Percentiles rank a stretch among this genome's conserved stretches.
phyloP scores from a whole-genome alignment of 148 eudicot genomes.

The Chenopodium album region DNA sequence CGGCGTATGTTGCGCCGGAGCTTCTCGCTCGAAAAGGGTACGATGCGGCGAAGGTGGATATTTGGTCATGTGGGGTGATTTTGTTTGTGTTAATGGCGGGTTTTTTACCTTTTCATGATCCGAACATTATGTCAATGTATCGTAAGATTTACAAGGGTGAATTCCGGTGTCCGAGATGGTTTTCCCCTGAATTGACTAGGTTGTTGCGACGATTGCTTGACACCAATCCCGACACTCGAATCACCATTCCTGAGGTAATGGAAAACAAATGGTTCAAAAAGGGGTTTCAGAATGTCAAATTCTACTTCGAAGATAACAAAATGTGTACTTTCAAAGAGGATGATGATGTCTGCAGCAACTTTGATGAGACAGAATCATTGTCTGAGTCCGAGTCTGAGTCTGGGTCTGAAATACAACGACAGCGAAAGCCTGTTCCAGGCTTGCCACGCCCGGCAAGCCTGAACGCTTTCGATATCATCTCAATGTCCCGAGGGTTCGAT shows the following conservation, averaged over 20 bases:
- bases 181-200: slow-evolving; percentile 48
- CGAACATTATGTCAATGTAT: slow-evolving; percentile 54
- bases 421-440: slow-evolving; percentile 28
- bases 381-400: slow-evolving; percentile 63
- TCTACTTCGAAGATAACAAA: slow-evolving; percentile 71
- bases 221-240: slow-evolving; percentile 50
- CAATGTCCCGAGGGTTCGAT: slow-evolving; percentile 68
- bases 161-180: slow-evolving; percentile 58
- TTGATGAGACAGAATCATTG: slow-evolving; percentile 30
- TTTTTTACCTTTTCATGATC: slow-evolving; percentile 56
- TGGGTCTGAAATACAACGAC: slow-evolving; percentile 19
- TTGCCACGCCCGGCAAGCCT: slow-evolving; percentile 73
- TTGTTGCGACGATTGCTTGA: slow-evolving; percentile 42
- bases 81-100: slow-evolving; percentile 64
- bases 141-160: slow-evolving; percentile 57
- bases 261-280: slow-evolving; percentile 60
- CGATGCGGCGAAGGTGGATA: slow-evolving; percentile 53
- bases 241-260: slow-evolving; percentile 62
- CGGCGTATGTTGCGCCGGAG: slow-evolving; percentile 67
- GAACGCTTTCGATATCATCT: slow-evolving; percentile 80
- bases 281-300: slow-evolving; percentile 56
- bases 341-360: no score
- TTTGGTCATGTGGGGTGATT: slow-evolving; percentile 61
- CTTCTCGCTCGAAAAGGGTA: slow-evolving; percentile 52
- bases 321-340: slow-evolving; percentile 39